Percentiles rank a stretch among this genome's conserved stretches.
Conservation (phyloP, 805 yeast species). For the Candida tammaniensis region DNA sequence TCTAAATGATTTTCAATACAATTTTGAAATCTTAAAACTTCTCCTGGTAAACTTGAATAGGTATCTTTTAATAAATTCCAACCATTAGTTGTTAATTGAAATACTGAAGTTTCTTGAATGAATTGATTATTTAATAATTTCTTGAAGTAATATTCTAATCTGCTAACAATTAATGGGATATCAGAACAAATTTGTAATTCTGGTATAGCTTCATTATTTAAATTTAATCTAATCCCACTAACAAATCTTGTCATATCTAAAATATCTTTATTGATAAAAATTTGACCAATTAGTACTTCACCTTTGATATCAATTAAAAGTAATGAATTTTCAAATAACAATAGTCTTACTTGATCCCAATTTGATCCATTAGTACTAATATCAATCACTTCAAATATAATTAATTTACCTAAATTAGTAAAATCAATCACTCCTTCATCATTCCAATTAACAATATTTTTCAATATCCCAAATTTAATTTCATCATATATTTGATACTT, state of each 20-base stretch:
- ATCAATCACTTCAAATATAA: slow-evolving; percentile 41
- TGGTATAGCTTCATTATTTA: slow-evolving; percentile 42
- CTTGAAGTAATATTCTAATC: slow-evolving; percentile 39
- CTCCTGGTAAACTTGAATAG: slow-evolving; percentile 32
- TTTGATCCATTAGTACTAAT: slow-evolving; percentile 41
- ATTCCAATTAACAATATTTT: slow-evolving; percentile 7
- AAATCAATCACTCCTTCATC: slow-evolving; percentile 11
- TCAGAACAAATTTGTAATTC: slow-evolving; percentile 37
- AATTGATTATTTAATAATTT: slow-evolving; percentile 14
- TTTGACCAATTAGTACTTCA: slow-evolving; percentile 42
- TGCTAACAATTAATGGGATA: slow-evolving; percentile 29
- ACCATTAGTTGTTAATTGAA: slow-evolving; percentile 50
- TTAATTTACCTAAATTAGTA: slow-evolving; percentile 21
- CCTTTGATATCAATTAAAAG: slow-evolving; percentile 39
- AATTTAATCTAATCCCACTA: slow-evolving; percentile 26
- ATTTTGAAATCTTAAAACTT: slow-evolving; percentile 35
- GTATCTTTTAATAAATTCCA: slow-evolving; percentile 42
- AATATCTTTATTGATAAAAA: slow-evolving; percentile 36
- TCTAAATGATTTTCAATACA: slow-evolving; percentile 36
- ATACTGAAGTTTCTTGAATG: slow-evolving; percentile 28
- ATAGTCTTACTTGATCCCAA: slow-evolving; percentile 39
- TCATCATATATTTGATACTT: slow-evolving; percentile 13
- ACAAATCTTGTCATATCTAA: slow-evolving; percentile 20
- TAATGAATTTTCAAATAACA: slow-evolving; percentile 29
- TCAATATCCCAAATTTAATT: slow-evolving; percentile 10